Evolutionary conservation across 2,329 filamentous ascomycete species (phyloP).

Genomic region (Dactylellina cionopaga): DNA sequence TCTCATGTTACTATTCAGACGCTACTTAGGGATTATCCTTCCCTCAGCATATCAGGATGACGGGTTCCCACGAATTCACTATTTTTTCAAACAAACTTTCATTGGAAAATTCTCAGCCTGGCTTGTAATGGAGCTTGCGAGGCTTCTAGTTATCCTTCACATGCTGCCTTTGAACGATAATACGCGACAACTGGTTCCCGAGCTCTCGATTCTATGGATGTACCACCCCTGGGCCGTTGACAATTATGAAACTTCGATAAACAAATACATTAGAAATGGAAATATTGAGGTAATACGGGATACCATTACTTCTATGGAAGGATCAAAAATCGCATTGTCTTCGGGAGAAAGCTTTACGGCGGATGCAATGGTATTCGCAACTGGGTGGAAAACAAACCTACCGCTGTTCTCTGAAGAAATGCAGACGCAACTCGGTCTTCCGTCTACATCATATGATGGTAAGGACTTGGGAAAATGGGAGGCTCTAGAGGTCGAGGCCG

Average conservation of each 20-base stretch:
- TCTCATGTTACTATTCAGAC: background rate
- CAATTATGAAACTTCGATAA: slow-evolving; percentile 15
- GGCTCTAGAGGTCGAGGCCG: slow-evolving; percentile 15
- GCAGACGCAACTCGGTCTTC: slow-evolving; percentile 4
- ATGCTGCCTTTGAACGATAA: slow-evolving; percentile 9
- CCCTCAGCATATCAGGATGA: slow-evolving; percentile 26
- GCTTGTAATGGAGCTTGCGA: background rate
- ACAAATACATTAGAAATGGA: slow-evolving; percentile 8
- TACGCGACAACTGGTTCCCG: background rate
- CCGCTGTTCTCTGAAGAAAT: slow-evolving; percentile 21
- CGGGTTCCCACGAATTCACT: slow-evolving; percentile 12
- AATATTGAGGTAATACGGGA: slow-evolving; percentile 23
- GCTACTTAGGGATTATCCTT: background rate
- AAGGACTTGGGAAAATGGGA: slow-evolving; percentile 26
- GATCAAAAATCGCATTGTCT: background rate
- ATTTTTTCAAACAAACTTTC: slow-evolving; percentile 19
- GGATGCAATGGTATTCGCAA: slow-evolving; percentile 23
- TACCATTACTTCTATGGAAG: slow-evolving; percentile 13
- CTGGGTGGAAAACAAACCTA: slow-evolving; percentile 8
- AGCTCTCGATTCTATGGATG: slow-evolving; percentile 4
- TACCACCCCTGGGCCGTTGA: background rate
- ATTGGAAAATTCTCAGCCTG: background rate
- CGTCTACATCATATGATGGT: background rate
- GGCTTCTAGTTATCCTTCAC: background rate
- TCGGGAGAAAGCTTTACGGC: slow-evolving; percentile 7